phyloP scores from a whole-genome alignment of 1,139 yeast species.

The Magnusiomyces sp. region DNA sequence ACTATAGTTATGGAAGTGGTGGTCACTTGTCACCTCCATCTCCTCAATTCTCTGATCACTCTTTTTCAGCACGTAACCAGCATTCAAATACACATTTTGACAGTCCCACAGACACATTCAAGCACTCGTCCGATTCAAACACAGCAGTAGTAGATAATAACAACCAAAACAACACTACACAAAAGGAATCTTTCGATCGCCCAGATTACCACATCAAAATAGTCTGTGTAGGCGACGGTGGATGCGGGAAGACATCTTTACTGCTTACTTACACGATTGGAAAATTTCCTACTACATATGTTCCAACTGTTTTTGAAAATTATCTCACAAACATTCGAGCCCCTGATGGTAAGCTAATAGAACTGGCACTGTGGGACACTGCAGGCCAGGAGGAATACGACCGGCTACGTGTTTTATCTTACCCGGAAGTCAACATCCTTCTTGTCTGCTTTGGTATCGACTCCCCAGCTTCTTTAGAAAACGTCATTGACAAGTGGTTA shows the following conservation, averaged over 20 bases:
- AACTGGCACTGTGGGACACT: constrained; percentile 82
- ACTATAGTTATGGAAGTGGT: too few species aligned
- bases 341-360: constrained; percentile 50
- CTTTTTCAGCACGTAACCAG: too few species aligned
- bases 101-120: too few species aligned
- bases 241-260: constrained; percentile 87
- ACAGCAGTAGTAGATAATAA: too few species aligned
- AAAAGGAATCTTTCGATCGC: not conserved
- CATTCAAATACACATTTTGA: too few species aligned
- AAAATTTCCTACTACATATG: constrained; percentile 62
- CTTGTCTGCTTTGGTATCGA: constrained; percentile 71
- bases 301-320: constrained; percentile 88
- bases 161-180: not conserved
- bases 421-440: constrained; percentile 71
- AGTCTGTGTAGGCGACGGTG: constrained; percentile 84
- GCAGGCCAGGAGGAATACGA: constrained; percentile 94
- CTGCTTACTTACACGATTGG: constrained; percentile 76
- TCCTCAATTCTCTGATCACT: too few species aligned
- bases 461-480: constrained; percentile 53
- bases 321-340: constrained; percentile 58
- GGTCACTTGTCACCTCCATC: too few species aligned
- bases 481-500: constrained; percentile 74
- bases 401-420: constrained; percentile 70
- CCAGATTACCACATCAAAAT: constrained; percentile 36
- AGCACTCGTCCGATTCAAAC: too few species aligned